Conservation (phyloP, 2,329 filamentous ascomycete genomes). For the Claviceps sp. region DNA sequence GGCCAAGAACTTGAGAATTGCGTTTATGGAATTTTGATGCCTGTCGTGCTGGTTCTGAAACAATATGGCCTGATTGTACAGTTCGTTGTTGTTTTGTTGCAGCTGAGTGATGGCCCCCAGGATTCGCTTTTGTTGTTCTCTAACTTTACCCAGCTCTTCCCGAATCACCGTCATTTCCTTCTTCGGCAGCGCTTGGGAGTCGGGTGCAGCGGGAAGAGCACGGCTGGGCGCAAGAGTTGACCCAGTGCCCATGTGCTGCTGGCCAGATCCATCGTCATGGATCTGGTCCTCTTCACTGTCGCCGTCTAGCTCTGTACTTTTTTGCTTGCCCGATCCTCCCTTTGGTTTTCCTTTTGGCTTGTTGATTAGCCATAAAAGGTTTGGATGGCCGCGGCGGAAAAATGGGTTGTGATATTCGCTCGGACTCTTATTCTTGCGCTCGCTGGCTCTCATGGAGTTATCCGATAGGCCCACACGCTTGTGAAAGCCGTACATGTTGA, state of each 20-base stretch:
- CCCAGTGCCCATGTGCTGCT: conserved; percentile 9
- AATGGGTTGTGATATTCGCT: conserved; percentile 97
- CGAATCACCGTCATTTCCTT: conserved; percentile 69
- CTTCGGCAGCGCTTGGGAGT: conserved; percentile 39
- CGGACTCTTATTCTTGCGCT: conserved; percentile 92
- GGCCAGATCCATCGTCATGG: conserved; percentile 39
- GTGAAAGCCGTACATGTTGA: conserved; percentile 98
- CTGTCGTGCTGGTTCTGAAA: conserved; percentile 88
- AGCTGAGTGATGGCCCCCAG: conserved; percentile 68
- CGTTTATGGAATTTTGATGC: conserved; percentile 98
- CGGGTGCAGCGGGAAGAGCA: conserved; percentile 26
- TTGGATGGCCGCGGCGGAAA: conserved; percentile 84
- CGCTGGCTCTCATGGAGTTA: conserved; percentile 94
- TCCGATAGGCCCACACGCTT: conserved; percentile 89
- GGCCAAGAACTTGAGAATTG: conserved; percentile 92
- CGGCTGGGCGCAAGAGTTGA: conserved; percentile 11
- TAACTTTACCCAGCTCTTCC: conserved; percentile 67
- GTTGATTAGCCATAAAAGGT: conserved; percentile 89
- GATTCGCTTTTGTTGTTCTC: conserved; percentile 77
- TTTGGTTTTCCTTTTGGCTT: conserved; percentile 64
- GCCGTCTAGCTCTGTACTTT: conserved; percentile 1
- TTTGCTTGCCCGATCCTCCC: conserved; percentile 48
- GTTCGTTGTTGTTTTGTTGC: conserved; percentile 72
- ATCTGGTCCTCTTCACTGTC: conserved; percentile 53
- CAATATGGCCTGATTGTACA: conserved; percentile 75